Percentiles rank a stretch among this genome's conserved stretches.
Evolutionary conservation across 352 stramenopile species (phyloP).

Genomic region (Phytophthora uliginosa): DNA sequence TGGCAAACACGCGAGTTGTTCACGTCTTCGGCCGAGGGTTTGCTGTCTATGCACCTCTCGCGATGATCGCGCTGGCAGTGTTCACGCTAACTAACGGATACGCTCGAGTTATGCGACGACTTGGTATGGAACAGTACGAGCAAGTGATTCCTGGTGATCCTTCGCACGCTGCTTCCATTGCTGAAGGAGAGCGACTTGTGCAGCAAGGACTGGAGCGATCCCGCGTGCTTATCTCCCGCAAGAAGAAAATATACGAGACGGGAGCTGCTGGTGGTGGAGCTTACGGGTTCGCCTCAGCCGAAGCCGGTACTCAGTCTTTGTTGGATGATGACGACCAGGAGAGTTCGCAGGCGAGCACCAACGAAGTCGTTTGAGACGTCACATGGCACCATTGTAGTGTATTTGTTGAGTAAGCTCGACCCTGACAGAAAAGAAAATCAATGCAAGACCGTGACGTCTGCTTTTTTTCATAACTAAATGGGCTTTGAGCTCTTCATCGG

Average conservation of each 20-base stretch:
- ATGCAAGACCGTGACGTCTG: neutral
- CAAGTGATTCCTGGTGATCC: slow-evolving; percentile 49
- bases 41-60: slow-evolving; percentile 61
- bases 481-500: slow-evolving; percentile 8
- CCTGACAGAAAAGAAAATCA: neutral
- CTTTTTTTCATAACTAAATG: slow-evolving; percentile 4
- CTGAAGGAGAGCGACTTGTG: slow-evolving; percentile 59
- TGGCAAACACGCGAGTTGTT: slow-evolving; percentile 64
- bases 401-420: neutral
- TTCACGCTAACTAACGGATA: slow-evolving; percentile 67
- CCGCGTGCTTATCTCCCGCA: slow-evolving; percentile 41
- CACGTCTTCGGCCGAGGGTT: slow-evolving; percentile 68
- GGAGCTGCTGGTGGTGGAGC: slow-evolving; percentile 25
- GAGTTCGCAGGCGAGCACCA: neutral
- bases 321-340: slow-evolving; percentile 27
- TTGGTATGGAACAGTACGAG: slow-evolving; percentile 82
- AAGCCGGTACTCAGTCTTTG: slow-evolving; percentile 31
- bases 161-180: slow-evolving; percentile 50
- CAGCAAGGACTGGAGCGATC: slow-evolving; percentile 62
- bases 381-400: neutral
- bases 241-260: slow-evolving; percentile 46
- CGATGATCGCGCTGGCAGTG: slow-evolving; percentile 61
- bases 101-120: slow-evolving; percentile 53
- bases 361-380: slow-evolving; percentile 11
- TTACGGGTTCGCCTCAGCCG: slow-evolving; percentile 45